A percentile compares a stretch with the other conserved stretches of the same genome.
Conservation (phyloP, 176 grass and related monocot genomes). For the Tuctoria greenei region DNA sequence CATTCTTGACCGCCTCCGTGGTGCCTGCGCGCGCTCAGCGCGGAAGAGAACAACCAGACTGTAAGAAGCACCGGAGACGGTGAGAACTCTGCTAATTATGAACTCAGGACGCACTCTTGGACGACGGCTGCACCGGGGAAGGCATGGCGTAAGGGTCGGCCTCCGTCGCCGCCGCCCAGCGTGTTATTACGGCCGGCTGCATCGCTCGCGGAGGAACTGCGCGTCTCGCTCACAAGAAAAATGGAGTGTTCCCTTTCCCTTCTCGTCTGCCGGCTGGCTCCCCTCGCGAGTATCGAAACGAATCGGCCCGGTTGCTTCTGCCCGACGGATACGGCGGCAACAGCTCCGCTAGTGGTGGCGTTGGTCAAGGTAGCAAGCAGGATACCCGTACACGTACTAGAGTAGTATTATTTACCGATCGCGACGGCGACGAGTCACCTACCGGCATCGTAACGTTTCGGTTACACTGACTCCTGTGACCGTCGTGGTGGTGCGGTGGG, state of each 20-base stretch:
- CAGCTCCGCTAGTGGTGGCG: not conserved
- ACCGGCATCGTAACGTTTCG: constrained; percentile 17
- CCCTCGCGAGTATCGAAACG: constrained; percentile 27
- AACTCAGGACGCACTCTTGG: constrained; percentile 41
- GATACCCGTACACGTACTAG: too few species aligned
- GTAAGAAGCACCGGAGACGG: not conserved
- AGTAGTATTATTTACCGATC: not conserved
- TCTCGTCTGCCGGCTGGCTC: not conserved
- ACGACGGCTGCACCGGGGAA: constrained; percentile 36
- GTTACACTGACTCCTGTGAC: constrained; percentile 25
- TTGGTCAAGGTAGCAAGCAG: constrained; percentile 9
- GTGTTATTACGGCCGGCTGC: constrained; percentile 15
- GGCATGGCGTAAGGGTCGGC: constrained; percentile 60
- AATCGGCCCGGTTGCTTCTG: constrained; percentile 9
- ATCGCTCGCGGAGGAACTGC: not conserved
- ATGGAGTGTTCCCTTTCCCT: not conserved
- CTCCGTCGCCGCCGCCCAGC: constrained; percentile 40
- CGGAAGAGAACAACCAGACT: not conserved
- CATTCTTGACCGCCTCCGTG: constrained; percentile 75
- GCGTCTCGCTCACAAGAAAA: too few species aligned
- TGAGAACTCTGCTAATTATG: not conserved
- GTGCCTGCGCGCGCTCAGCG: constrained; percentile 56
- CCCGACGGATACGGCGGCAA: not conserved
- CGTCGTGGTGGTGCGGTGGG: not conserved
- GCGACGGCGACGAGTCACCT: not conserved